Evolutionary conservation across 2,329 filamentous ascomycete genomes (phyloP), one percentile per base, ranked within the genome.

Genomic region (Beauveria varroae): DNA sequence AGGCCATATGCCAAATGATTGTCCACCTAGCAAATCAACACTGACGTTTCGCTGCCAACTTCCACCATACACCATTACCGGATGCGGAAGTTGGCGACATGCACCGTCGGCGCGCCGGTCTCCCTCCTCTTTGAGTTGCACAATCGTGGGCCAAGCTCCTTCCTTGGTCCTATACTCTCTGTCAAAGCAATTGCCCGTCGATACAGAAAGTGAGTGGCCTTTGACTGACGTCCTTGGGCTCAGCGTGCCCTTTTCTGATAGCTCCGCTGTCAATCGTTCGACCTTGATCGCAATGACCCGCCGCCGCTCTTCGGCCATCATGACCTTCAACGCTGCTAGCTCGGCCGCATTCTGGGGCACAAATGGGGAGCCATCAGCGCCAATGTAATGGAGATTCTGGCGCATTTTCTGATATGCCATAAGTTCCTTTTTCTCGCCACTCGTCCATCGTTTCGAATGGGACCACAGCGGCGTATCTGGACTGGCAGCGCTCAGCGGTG

Each of bases 371-470:
- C 59, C 50, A 22, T 53, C 40, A 6, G 59, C 54, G 24, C 66
- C 61, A 26, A 63, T 62, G 9, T 61, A 60, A 22, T 54, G 52
- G 40, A 68, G 43, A 54, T 65, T 64, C n/a, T 60, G 51, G 44
- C 62, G 54, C 55, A 66, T 59, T 59, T 65, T 66, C 7, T 62
- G 60, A 50, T 63, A 69, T 5, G 50, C 63, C 14, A 55, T 63
- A 10, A 61, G 53, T 46, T 62, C 61, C 26, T 60, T 47, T 24
- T 64, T 63, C 28, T 61, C 47, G 2, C 30, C 12, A 22, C 63
- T 67, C 3, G 58, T 61, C 67, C 67, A 69, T 9, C 43, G 56
- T 46, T 41, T 60, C 16, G 64, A 64, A n/a, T 65, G 57, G 18
- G 57, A 30, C 62, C 63, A 64, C 7, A 47, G 49, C 5, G 24